Conservation (phyloP, 2,329 filamentous ascomycete genomes). For the Hymenoscyphus scutula region DNA sequence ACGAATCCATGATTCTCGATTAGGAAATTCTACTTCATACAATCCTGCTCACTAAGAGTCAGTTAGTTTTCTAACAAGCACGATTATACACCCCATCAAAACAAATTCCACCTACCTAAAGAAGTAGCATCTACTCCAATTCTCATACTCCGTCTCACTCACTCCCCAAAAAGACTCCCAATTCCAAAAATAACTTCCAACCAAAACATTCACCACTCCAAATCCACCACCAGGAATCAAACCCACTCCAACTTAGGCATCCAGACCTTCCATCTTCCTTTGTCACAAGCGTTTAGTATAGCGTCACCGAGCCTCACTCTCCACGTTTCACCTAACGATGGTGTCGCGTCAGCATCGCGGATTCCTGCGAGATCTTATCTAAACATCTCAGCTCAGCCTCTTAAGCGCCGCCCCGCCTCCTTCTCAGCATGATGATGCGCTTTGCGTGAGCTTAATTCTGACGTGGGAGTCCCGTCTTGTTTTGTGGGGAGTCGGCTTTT, state of each 20-base stretch:
- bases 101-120: neutral
- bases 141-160: neutral
- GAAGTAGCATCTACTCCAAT: neutral
- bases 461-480: neutral
- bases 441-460: neutral
- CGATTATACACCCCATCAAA: neutral
- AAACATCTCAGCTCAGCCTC: neutral
- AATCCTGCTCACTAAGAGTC: neutral
- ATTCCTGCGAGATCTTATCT: neutral
- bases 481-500: neutral
- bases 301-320: neutral
- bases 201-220: too few relatives aligned
- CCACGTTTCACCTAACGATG: neutral
- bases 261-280: neutral
- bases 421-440: neutral
- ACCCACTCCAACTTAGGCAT: neutral
- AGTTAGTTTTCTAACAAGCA: neutral
- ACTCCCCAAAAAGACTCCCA: neutral
- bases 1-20: too few relatives aligned
- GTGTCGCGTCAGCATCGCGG: neutral
- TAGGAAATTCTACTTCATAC: too few relatives aligned
- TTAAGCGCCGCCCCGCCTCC: neutral
- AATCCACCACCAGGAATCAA: neutral
- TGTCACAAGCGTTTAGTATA: neutral
- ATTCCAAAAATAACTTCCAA: neutral